These are phyloP conservation scores for Fusarium decemcellulare DNA, from an alignment of 2,329 filamentous ascomycete species.

Conservation along the genomic window DNA sequence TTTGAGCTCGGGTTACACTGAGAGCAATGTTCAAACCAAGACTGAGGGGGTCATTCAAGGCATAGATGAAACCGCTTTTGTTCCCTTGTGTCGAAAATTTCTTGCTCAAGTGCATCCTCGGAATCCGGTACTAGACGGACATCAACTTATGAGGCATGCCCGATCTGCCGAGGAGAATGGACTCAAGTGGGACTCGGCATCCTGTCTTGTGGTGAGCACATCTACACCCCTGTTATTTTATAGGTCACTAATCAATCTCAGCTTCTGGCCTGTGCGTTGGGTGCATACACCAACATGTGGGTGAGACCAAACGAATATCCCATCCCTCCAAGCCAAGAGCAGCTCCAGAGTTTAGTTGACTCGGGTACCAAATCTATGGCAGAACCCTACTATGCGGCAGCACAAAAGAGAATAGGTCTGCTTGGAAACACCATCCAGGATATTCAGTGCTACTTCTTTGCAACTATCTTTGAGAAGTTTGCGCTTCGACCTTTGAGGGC, in stretches of 20 bases:
- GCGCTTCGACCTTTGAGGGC: neutral
- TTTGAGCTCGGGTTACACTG: slow-evolving; percentile 17
- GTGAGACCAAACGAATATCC: slow-evolving; percentile 1
- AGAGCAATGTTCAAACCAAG: neutral
- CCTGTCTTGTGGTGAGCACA: slow-evolving; percentile 24
- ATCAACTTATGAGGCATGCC: slow-evolving; percentile 17
- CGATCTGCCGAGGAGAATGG: slow-evolving; percentile 13
- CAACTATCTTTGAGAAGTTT: neutral
- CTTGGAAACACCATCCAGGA: neutral
- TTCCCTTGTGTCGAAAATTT: neutral
- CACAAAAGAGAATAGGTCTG: neutral
- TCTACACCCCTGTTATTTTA: neutral
- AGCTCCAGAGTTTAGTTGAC: neutral
- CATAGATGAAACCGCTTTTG: neutral
- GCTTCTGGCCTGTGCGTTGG: slow-evolving; percentile 27
- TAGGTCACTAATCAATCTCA: neutral
- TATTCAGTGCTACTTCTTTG: neutral
- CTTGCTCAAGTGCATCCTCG: neutral
- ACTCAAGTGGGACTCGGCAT: slow-evolving; percentile 27
- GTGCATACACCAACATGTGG: slow-evolving; percentile 15
- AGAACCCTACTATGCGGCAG: neutral
- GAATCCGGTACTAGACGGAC: neutral
- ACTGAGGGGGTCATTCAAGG: neutral
- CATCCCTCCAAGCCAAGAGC: neutral
- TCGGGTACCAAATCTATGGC: neutral